A percentile compares a stretch with the other conserved stretches of the same genome.
Evolutionary conservation across 2,329 filamentous ascomycete species (phyloP).

Genomic region (Fusarium fracticaudum): DNA sequence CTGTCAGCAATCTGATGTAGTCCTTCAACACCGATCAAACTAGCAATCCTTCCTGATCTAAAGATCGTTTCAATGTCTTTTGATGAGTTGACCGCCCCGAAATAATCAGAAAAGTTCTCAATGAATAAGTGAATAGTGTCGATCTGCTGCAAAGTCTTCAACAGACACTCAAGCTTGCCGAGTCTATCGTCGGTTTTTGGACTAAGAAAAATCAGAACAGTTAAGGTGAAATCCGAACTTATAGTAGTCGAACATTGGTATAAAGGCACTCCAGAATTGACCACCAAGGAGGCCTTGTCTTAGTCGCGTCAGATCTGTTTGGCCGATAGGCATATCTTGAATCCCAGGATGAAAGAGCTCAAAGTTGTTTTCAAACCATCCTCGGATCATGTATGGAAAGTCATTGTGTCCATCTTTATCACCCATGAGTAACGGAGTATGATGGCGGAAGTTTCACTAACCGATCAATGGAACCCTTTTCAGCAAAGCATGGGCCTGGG

Average conservation of each 20-base stretch:
- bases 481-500: neutral
- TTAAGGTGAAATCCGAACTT: fast-evolving
- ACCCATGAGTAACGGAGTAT: neutral
- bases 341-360: neutral
- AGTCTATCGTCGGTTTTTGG: neutral
- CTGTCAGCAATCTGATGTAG: neutral
- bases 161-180: neutral
- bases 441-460: neutral
- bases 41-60: neutral
- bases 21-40: neutral
- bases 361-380: neutral
- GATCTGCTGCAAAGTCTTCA: neutral
- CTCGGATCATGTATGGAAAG: neutral
- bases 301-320: neutral
- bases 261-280: neutral
- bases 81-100: neutral
- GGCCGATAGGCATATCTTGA: neutral
- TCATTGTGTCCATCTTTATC: neutral
- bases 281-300: neutral
- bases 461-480: neutral
- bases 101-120: neutral
- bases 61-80: neutral
- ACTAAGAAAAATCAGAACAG: neutral
- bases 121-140: neutral
- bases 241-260: neutral